phyloP scores from a whole-genome alignment of 176 grass and related monocot genomes.

The Ampelocalamus luodianensis region DNA sequence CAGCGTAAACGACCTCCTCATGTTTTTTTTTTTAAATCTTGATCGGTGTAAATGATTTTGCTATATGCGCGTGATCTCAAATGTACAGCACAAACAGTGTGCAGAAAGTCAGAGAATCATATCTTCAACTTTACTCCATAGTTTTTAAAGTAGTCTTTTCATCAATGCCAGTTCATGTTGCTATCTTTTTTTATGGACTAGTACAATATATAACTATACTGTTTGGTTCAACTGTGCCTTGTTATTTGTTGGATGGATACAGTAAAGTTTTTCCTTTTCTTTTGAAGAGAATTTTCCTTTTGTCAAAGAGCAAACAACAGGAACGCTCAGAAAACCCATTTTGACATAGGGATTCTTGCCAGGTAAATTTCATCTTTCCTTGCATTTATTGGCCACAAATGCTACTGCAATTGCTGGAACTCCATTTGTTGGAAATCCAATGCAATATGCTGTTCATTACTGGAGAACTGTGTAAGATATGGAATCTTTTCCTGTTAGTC shows the following conservation, averaged over 20 bases:
- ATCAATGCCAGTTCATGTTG: not conserved
- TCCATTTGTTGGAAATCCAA: slow-evolving; percentile 36
- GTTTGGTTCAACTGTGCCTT: not conserved
- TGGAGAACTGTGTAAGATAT: not conserved
- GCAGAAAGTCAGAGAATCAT: not conserved
- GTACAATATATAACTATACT: not conserved
- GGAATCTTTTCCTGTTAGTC: not conserved
- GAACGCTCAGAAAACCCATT: not conserved
- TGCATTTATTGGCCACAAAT: slow-evolving; percentile 23
- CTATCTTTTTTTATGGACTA: not conserved
- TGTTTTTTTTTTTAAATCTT: not conserved
- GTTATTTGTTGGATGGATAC: not conserved
- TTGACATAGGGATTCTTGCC: slow-evolving; percentile 12
- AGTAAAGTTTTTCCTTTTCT: too few relatives aligned
- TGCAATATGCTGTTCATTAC: not conserved
- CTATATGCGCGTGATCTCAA: not conserved
- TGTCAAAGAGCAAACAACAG: not conserved
- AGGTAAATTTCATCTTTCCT: not conserved
- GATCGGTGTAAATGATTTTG: not conserved
- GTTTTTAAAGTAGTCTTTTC: not conserved
- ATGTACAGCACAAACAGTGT: not conserved
- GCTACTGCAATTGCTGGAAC: slow-evolving; percentile 26
- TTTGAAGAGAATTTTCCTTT: not conserved
- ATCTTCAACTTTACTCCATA: not conserved
- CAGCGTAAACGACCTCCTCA: not conserved